Evolutionary conservation across 2,329 filamentous ascomycete genomes (phyloP).

Genomic region (Trichoderma polysporum): DNA sequence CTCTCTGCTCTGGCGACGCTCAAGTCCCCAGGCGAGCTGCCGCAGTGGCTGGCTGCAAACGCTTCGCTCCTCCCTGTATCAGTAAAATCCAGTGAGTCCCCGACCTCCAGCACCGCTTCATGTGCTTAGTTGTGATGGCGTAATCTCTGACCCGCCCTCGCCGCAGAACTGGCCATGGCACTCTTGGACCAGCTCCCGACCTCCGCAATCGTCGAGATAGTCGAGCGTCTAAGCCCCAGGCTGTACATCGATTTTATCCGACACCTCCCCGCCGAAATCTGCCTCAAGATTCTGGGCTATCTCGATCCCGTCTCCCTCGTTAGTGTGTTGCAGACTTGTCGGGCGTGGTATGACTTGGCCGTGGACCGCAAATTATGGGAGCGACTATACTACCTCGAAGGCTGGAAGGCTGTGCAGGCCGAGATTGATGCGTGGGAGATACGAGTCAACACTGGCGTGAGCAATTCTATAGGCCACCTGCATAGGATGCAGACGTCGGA

Average conservation of each 20-base stretch:
- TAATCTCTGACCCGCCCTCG: background rate
- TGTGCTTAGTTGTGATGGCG: background rate
- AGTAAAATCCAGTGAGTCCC: conserved; percentile 49
- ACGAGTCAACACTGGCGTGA: conserved; percentile 48
- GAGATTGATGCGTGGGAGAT: conserved; percentile 69
- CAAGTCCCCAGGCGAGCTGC: conserved; percentile 45
- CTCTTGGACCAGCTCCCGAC: conserved; percentile 78
- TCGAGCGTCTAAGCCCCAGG: conserved; percentile 75
- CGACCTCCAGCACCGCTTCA: background rate
- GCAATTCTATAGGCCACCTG: conserved; percentile 40
- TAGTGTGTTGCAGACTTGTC: conserved; percentile 74
- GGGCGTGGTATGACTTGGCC: conserved; percentile 77
- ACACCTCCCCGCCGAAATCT: conserved; percentile 85
- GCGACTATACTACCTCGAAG: conserved; percentile 76
- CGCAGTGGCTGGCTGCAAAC: conserved; percentile 51
- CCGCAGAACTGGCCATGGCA: conserved; percentile 73
- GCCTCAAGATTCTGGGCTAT: conserved; percentile 82
- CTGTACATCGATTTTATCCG: conserved; percentile 91
- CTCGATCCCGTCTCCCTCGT: conserved; percentile 80
- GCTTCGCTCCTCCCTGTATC: conserved; percentile 49
- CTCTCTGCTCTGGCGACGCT: conserved; percentile 37
- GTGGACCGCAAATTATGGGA: conserved; percentile 87
- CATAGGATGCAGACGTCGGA: conserved; percentile 48
- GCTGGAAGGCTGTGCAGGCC: conserved; percentile 71
- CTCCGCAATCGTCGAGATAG: conserved; percentile 74